A percentile compares a stretch with the other conserved stretches of the same genome.
These are phyloP conservation scores for Ceratocystis cacaofunesta DNA, from an alignment of 2,329 filamentous ascomycete species.

Conservation along the genomic window DNA sequence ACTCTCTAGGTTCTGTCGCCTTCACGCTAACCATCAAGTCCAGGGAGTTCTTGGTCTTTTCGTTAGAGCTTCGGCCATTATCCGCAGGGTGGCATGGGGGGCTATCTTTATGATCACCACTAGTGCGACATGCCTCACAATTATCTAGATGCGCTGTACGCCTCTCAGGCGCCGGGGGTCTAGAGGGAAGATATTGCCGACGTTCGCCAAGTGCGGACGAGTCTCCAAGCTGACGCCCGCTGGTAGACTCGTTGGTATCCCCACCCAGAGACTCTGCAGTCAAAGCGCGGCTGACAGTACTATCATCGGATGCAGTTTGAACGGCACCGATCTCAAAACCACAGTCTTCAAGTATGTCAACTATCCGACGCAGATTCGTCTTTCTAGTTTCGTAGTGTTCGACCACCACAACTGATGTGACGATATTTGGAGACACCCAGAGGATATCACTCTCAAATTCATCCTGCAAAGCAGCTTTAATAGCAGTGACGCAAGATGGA, in stretches of 20 bases:
- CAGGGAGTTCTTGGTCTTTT: not conserved
- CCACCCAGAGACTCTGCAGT: not conserved
- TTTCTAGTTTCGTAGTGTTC: constrained; percentile 33
- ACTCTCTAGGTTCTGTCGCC: constrained; percentile 4
- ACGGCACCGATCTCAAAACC: constrained; percentile 38
- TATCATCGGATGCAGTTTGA: constrained; percentile 25
- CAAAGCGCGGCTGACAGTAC: constrained; percentile 21
- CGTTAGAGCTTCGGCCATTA: not conserved
- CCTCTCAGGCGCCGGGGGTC: constrained; percentile 10
- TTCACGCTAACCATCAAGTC: constrained; percentile 12
- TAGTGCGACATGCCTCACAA: constrained; percentile 26
- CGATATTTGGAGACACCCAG: constrained; percentile 54
- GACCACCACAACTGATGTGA: constrained; percentile 54
- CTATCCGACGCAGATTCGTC: constrained; percentile 31
- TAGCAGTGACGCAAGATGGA: constrained; percentile 55
- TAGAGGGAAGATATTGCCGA: constrained; percentile 11
- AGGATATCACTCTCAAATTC: constrained; percentile 32
- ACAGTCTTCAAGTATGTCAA: constrained; percentile 36
- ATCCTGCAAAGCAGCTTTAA: constrained; percentile 42
- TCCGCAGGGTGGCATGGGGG: not conserved
- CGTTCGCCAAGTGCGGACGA: not conserved
- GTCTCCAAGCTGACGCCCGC: not conserved
- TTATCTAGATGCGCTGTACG: constrained; percentile 25
- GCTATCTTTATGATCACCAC: not conserved
- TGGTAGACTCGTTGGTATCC: not conserved